phyloP scores from a whole-genome alignment of 2,329 filamentous ascomycete genomes.

The Teratosphaeria viscida region DNA sequence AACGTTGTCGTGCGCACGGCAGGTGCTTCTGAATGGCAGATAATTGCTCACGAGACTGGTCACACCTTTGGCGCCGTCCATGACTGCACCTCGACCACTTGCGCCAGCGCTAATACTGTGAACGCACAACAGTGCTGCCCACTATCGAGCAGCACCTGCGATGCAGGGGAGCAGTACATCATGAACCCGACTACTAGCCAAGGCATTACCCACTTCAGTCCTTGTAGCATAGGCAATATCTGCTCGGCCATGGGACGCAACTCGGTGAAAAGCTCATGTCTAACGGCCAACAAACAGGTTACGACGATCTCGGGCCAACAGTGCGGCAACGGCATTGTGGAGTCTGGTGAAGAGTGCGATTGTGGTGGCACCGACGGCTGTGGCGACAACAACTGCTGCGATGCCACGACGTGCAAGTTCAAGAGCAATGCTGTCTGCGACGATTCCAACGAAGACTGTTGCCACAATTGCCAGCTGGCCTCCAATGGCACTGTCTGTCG shows the following conservation, averaged over 20 bases:
- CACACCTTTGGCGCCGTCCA: slow-evolving; percentile 96
- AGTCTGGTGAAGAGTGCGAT: slow-evolving; percentile 88
- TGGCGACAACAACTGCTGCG: slow-evolving; percentile 67
- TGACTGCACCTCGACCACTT: slow-evolving; percentile 67
- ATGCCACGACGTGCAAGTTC: slow-evolving; percentile 80
- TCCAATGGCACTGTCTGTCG: slow-evolving; percentile 66
- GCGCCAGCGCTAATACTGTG: slow-evolving; percentile 50
- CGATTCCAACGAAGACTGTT: slow-evolving; percentile 79
- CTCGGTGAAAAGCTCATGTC: slow-evolving; percentile 64
- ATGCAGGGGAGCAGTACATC: slow-evolving; percentile 71
- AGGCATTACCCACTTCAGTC: slow-evolving; percentile 69
- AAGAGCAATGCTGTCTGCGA: slow-evolving; percentile 64
- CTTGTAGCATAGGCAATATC: slow-evolving; percentile 86
- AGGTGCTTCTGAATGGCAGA: slow-evolving; percentile 72
- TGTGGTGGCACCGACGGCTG: slow-evolving; percentile 72
- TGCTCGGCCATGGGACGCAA: slow-evolving; percentile 73
- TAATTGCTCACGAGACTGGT: slow-evolving; percentile 87
- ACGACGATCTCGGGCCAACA: slow-evolving; percentile 70
- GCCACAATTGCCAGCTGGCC: slow-evolving; percentile 59
- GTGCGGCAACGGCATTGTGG: slow-evolving; percentile 96
- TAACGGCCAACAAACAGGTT: slow-evolving; percentile 78
- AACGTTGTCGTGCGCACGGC: slow-evolving; percentile 77
- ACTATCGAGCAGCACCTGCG: slow-evolving; percentile 54
- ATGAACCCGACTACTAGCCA: slow-evolving; percentile 86
- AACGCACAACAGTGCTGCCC: slow-evolving; percentile 69